Evolutionary conservation across 2,329 filamentous ascomycete species (phyloP), one percentile per base, ranked within the genome.

Genomic region (Aspergillus oerlinghausenensis): DNA sequence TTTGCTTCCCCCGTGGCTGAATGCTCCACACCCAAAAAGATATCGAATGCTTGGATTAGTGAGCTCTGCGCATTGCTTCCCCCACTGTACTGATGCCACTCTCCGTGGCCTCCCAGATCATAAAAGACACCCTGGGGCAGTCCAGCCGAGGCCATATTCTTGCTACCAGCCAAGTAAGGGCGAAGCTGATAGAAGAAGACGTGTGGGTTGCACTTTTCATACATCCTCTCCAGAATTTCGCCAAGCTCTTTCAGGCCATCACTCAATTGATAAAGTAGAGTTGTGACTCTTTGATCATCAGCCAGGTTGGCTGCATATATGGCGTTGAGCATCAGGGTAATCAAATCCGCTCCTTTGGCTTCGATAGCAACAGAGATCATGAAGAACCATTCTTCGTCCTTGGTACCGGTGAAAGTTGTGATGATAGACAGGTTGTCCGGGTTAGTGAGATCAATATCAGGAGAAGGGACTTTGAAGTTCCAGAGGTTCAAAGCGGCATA

Each of bases 1-100:
- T 47, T 47, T 11, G 43, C 43, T 25, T 26, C 43, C 14, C 43
- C 43, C 14, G 63, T 67, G 1, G 64, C 63, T 4, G 68, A 61
- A 60, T 81, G 79, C 35, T 76, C 68, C 17, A 80, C 73, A 0
- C 75, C 77, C 5, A 81, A 71, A 0, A 75, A 71, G 1, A 76
- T 74, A 52, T 81, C 78, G 58, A 79, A 78, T 54, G 80, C 77
- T 51, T 80, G 78, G 1, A 81, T 68, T 42, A 81, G 59, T 1
- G 77, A 79, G 63, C 77, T 79, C 61, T 80, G 79, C 1, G 76
- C 79, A 55, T 81, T 81, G 58, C 77, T 80, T 8, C 78, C 78
- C 4, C 79, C 79, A 17, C 76, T 72, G 50, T 78, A 77, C 53
- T 76, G 73, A 17, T 70, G 67, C 76, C 76, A 80, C n/a, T 71